Conservation (phyloP, 1,139 yeast genomes). For the Sugiyamaella japonica region DNA sequence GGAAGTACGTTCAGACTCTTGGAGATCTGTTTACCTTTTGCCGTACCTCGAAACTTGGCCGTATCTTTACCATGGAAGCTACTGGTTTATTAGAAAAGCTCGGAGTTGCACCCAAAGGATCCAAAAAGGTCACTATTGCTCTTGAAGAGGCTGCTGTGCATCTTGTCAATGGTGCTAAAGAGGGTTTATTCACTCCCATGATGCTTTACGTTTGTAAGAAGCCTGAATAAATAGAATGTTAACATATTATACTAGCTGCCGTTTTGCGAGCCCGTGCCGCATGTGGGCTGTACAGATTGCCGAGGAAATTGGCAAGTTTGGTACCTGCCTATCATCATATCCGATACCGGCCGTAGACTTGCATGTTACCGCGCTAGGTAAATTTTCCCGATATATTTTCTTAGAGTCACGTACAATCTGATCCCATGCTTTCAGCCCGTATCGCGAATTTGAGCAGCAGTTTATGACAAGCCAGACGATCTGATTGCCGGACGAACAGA, state of each 20-base stretch:
- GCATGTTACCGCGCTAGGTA: neutral
- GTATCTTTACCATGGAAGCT: slow-evolving; percentile 76
- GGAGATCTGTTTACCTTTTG: slow-evolving; percentile 80
- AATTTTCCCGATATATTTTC: slow-evolving; percentile 13
- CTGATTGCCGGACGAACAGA: neutral
- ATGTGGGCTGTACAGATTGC: too few relatives aligned
- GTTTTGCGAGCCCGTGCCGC: too few relatives aligned
- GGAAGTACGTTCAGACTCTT: slow-evolving; percentile 78
- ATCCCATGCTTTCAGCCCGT: too few relatives aligned
- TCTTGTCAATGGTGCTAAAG: slow-evolving; percentile 88
- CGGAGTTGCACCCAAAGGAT: slow-evolving; percentile 92
- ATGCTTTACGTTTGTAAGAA: slow-evolving; percentile 85
- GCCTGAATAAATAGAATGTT: slow-evolving; percentile 47
- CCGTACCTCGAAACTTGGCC: slow-evolving; percentile 87
- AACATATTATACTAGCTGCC: neutral
- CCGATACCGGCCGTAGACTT: slow-evolving; percentile 9
- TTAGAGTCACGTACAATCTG: neutral
- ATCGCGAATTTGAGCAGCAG: too few relatives aligned
- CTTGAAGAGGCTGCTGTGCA: slow-evolving; percentile 97
- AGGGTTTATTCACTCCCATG: slow-evolving; percentile 93
- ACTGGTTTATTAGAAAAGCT: slow-evolving; percentile 79
- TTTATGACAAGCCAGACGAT: neutral
- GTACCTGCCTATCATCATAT: neutral
- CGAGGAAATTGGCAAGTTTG: too few relatives aligned
- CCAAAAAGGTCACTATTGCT: slow-evolving; percentile 85